Percentiles rank a stretch among this genome's conserved stretches.
These are phyloP conservation scores for Podaxis sp. DNA, from an alignment of 768 basidiomycete species.

Conservation along the genomic window DNA sequence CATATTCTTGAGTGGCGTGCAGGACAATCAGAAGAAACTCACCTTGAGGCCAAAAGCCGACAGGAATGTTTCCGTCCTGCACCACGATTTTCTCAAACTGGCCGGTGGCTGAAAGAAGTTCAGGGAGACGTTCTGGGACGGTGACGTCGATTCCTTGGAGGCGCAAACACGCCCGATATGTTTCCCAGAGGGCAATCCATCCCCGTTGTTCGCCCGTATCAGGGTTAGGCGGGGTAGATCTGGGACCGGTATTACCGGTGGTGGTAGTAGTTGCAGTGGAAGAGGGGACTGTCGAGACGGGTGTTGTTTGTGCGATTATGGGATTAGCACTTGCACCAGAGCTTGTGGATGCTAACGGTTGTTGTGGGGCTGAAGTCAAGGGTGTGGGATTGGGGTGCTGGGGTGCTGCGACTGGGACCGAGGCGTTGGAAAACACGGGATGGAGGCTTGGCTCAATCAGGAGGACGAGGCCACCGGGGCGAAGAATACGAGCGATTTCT, in stretches of 20 bases:
- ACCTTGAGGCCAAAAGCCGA: conserved; percentile 70
- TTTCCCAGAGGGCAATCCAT: conserved; percentile 64
- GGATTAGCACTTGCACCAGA: conserved; percentile 27
- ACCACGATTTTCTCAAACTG: conserved; percentile 54
- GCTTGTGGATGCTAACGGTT: background rate
- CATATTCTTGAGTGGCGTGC: background rate
- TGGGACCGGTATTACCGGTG: background rate
- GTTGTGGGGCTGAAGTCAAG: background rate
- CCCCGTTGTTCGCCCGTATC: conserved; percentile 22
- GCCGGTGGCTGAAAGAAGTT: conserved; percentile 42
- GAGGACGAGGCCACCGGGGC: conserved; percentile 66
- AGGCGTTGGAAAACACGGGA: conserved; percentile 29
- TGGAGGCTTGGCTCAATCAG: conserved; percentile 57
- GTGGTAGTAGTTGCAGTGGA: background rate
- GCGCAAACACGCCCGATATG: conserved; percentile 51
- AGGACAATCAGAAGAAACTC: conserved; percentile 9
- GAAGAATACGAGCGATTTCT: conserved; percentile 62
- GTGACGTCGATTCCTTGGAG: conserved; percentile 50
- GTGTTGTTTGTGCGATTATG: background rate
- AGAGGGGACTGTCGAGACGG: background rate
- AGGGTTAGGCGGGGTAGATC: background rate
- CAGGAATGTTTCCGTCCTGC: conserved; percentile 57
- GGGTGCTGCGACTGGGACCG: conserved; percentile 13
- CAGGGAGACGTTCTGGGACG: conserved; percentile 51
- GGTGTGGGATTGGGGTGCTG: conserved; percentile 12